Evolutionary conservation across 495 filamentous ascomycete genomes (phyloP), one percentile per base, ranked within the genome.

Genomic region (Aspergillus panamensis): DNA sequence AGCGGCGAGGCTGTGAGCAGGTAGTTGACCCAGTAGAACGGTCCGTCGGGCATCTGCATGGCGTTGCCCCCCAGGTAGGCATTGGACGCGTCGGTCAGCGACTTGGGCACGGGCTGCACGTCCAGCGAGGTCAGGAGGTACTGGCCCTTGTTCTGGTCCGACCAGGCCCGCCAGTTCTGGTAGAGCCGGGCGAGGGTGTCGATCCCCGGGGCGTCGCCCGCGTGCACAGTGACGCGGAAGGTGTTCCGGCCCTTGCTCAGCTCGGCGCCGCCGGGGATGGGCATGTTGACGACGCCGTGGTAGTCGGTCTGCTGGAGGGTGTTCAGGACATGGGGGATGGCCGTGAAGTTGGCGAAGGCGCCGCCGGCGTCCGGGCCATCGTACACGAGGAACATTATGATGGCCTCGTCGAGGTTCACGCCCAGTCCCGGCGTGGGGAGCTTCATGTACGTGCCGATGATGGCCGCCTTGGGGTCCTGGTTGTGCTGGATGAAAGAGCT

Each of bases 391-490:
- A 57, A 57, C 21, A 57, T 42, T 33, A 57, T 21, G 47, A 57
- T 57, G 6, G 45, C 33, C 14, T 57, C 55, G 48, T 57, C 55
- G 45, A 57, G 55, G 14, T 57, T 57, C 1, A 51, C 47, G 9
- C 31, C 37, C 0, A 57, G 16, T 1, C 39, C 55, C 0, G 55
- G 55, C 1, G 55, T 57, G 4, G 48, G 48, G 1, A 57, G 48
- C 13, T 57, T 57, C 55, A 51, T 51, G 55, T 57, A 57, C 0
- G 55, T 57, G 14, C 55, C 55, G 48, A 57, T 57, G 37, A 57
- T 57, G 12, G 55, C 55, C 20, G 48, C 55, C 29, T 57, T 57
- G 55, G 55, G 55, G 29, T 57, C 55, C 2, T 32, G 8, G 47
- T 57, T 57, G 55, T 57, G 25, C 20, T n/a, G n/a, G 37, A 57